Evolutionary conservation across 305 asterid genomes (phyloP), one percentile per base, ranked within the genome.

Genomic region (Nicotiana rustica): DNA sequence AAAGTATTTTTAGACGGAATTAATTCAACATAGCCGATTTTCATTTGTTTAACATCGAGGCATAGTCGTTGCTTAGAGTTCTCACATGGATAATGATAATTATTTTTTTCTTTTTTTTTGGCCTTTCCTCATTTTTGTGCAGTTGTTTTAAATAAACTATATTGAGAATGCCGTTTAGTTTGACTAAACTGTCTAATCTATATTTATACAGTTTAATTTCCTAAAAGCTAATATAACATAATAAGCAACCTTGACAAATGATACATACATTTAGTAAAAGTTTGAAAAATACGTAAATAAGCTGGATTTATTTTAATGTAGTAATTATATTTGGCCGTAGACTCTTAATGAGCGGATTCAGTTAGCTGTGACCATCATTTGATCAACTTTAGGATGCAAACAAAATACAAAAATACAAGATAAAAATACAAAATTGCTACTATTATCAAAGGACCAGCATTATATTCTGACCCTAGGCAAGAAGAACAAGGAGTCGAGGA

Each of bases 311-410:
- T 76, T 75, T 52, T 55, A 76, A 55, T 76, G 4, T 15, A 47
- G n/a, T 21, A 76, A 55, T 76, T 29, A 15, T 55, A 25, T 15
- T 31, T 9, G 29, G 49, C 31, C 14, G 2, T 44, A 44, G 52
- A 44, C 12, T 44, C 52, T 15, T 25, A 21, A 55, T 55, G 56
- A 55, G 57, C 67, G 52, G 66, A 76, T 55, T 76, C 67, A 31
- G 80, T 31, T 62, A 55, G 67, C 80, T 76, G 80, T 76, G 31
- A 1, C 67, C 31, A 76, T 76, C 67, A 76, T 76, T 55, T 55
- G 4, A 76, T 76, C 66, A 52, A 76, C 10, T 76, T 76, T 76
- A 55, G 35, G 52, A 31, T 52, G 9, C 29, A 55, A 76, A 31
- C 67, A 55, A 55, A 29, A 29, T 17, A 76, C 67, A 31, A 31